Base-by-base conservation (phyloP, 306 rosid genomes). In the Vachellia collinsii region DNA sequence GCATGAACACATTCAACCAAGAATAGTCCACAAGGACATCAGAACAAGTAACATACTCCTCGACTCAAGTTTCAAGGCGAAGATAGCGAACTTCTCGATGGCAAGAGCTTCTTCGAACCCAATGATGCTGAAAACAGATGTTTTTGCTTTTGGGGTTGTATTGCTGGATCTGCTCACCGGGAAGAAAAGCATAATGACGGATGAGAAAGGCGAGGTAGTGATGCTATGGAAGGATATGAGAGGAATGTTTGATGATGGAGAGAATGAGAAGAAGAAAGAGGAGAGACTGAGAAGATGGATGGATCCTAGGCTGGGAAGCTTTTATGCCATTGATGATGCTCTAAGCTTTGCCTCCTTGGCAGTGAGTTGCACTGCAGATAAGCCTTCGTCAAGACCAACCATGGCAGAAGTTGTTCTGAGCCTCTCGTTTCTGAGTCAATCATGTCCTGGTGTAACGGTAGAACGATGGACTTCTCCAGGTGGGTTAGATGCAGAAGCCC, bases 1-100 rank as follows among this genome's bases (percentile, higher is more conserved):
- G 89, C 98, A 94, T 23, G 98, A 94, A 51, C 98, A 91, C 86
- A 89, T 88, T 23, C 84, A 80, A 50, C 97, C 97, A 25, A 91
- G 91, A 76, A 83, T 92, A 5, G 93, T 91, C 67, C 98, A 92
- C 77, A 82, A 86, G 83, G 94, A 92, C 80, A 91, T 94, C 76
- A 82, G 88, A 85, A 83, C 92, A 7, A 80, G 86, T 29, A 94
- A 91, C 80, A 85, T 94, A 80, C 93, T 94, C 77, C 88, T 94
- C 1, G 97, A 91, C 77, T 73, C 88, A 0, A 87, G 51, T 50
- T 82, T 88, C 61, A 94, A 89, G 89, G 97, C 97, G 67, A 94
- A 92, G 85, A 89, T 94, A 58, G 88, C 93, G 9, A 92, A 94
- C 83, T 90, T 92, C 77, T 82, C 88, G 11, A 77, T 83, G 93